A percentile compares a stretch with the other conserved stretches of the same genome.
Conservation (phyloP, 1,284 basidiomycete genomes). For the Heliocybe sulcata region DNA sequence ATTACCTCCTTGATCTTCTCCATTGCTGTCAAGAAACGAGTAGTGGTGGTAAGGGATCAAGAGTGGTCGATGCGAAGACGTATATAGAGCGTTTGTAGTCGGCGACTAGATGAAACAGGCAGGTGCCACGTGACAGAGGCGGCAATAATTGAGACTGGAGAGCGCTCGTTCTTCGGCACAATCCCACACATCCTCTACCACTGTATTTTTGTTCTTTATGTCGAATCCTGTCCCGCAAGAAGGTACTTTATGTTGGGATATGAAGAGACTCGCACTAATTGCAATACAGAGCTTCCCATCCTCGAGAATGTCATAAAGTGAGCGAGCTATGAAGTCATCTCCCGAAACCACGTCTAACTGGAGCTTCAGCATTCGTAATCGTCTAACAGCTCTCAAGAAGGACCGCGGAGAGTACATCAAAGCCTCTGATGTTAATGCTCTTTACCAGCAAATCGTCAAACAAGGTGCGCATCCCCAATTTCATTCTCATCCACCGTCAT, state of each 20-base stretch:
- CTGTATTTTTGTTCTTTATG: constrained; percentile 29
- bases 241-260: constrained; percentile 35
- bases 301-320: constrained; percentile 94
- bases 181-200: background rate
- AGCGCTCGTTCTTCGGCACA: background rate
- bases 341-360: constrained; percentile 4
- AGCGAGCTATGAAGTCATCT: constrained; percentile 16
- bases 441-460: constrained; percentile 93
- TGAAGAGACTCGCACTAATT: constrained; percentile 16
- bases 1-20: constrained; percentile 73
- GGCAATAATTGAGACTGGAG: background rate
- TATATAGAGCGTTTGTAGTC: background rate
- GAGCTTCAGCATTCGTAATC: constrained; percentile 77
- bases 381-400: constrained; percentile 83
- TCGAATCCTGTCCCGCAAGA: constrained; percentile 66
- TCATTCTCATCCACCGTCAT: constrained; percentile 1
- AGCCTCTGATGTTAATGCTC: constrained; percentile 86
- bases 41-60: background rate
- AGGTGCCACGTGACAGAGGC: background rate
- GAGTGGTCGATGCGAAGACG: background rate
- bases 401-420: constrained; percentile 87
- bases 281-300: constrained; percentile 74
- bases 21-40: constrained; percentile 34
- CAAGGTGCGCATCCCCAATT: constrained; percentile 54
- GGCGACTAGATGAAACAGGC: background rate